Evolutionary conservation across 805 yeast species (phyloP).

Genomic region (Schizosaccharomyces cryophilus): DNA sequence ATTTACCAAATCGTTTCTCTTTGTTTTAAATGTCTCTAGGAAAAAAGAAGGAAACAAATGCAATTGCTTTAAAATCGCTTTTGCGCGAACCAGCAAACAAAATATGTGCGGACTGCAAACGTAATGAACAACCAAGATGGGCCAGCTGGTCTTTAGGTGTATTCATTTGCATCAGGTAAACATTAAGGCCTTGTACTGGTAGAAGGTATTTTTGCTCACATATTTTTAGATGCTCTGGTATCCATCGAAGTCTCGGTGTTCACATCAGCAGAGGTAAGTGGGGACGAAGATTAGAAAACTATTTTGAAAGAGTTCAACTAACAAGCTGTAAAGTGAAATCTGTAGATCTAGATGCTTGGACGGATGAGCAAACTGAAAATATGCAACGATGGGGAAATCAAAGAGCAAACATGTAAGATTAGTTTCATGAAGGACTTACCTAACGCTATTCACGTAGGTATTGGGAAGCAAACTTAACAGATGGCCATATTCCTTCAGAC

Average conservation of each 20-base stretch:
- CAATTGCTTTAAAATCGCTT: conserved; percentile 46
- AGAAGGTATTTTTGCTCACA: background rate
- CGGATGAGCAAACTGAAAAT: conserved; percentile 64
- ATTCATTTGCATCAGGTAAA: conserved; percentile 48
- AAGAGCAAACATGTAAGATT: conserved; percentile 31
- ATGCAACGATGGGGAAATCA: conserved; percentile 75
- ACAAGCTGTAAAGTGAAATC: conserved; percentile 36
- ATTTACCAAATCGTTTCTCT: background rate
- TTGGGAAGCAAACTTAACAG: conserved; percentile 68
- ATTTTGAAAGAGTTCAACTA: background rate
- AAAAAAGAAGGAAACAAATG: conserved; percentile 17
- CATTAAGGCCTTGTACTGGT: background rate
- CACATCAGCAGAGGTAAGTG: conserved; percentile 46
- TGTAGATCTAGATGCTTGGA: conserved; percentile 90
- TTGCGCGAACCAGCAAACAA: conserved; percentile 57
- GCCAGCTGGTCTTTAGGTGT: conserved; percentile 91
- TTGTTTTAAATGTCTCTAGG: background rate
- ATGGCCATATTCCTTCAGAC: conserved; percentile 51
- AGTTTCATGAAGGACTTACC: background rate
- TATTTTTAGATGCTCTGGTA: conserved; percentile 56
- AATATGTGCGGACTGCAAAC: conserved; percentile 77
- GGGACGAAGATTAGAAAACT: background rate
- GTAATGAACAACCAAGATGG: conserved; percentile 83
- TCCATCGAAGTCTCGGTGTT: conserved; percentile 85
- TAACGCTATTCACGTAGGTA: conserved; percentile 13